These are phyloP conservation scores for Colletotrichum sp. DNA, from an alignment of 2,329 filamentous ascomycete genomes.

Conservation along the genomic window DNA sequence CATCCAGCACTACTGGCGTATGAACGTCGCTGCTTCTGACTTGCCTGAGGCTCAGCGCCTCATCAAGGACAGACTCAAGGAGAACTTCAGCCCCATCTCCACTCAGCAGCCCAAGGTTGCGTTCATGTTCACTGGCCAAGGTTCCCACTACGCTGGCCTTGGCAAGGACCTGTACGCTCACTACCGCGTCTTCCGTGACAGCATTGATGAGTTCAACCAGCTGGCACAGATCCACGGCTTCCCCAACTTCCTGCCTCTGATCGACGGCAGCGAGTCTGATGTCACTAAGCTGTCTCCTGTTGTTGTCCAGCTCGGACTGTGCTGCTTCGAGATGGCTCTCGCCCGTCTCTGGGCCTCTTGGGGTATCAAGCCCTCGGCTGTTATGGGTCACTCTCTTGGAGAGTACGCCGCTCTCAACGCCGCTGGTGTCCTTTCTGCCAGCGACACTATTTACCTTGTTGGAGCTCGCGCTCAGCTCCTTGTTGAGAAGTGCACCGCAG, in stretches of 20 bases:
- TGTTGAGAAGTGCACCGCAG: conserved; percentile 66
- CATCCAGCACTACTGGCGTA: conserved; percentile 49
- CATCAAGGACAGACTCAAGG: conserved; percentile 44
- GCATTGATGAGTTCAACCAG: conserved; percentile 62
- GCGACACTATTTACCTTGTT: conserved; percentile 75
- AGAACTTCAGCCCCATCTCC: conserved; percentile 47
- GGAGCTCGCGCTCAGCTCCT: conserved; percentile 71
- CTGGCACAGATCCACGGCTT: conserved; percentile 56
- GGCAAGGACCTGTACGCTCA: conserved; percentile 56
- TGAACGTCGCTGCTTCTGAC: conserved; percentile 50
- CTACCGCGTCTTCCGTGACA: conserved; percentile 51
- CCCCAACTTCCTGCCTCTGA: conserved; percentile 60
- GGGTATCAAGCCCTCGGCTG: conserved; percentile 59
- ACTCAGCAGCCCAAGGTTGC: conserved; percentile 52
- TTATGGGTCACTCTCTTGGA: conserved; percentile 69
- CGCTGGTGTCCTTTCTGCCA: conserved; percentile 72
- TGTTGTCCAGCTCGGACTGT: conserved; percentile 58
- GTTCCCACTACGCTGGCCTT: conserved; percentile 57
- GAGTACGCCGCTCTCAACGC: conserved; percentile 77
- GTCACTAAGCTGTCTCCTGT: conserved; percentile 53
- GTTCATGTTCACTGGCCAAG: conserved; percentile 63
- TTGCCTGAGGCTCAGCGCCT: conserved; percentile 46
- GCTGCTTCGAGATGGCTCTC: conserved; percentile 62
- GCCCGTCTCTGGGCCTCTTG: conserved; percentile 61
- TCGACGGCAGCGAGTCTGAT: conserved; percentile 45